A percentile compares a stretch with the other conserved stretches of the same genome.
phyloP scores from a whole-genome alignment of 441 rosid genomes.

The Biscutella laevigata region DNA sequence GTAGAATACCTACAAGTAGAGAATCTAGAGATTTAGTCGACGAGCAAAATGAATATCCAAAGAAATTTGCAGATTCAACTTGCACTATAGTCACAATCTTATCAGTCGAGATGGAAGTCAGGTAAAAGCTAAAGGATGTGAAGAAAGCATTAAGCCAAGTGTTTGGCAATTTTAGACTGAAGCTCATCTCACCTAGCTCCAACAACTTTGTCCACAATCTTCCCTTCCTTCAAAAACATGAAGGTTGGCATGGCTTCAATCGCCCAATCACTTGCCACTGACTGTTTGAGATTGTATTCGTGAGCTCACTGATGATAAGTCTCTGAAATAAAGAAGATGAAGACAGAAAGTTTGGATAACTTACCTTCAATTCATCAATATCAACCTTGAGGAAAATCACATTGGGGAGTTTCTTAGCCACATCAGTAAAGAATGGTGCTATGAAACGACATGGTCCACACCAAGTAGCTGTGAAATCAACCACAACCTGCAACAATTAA shows the following conservation, averaged over 20 bases:
- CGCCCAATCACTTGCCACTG: conserved; percentile 73
- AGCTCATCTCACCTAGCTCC: conserved; percentile 85
- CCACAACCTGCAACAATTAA: conserved; percentile 43
- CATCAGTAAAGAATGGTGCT: conserved; percentile 61
- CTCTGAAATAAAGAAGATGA: too few relatives aligned
- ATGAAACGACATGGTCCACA: conserved; percentile 88
- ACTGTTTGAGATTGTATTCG: conserved; percentile 31
- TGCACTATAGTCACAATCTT: too few relatives aligned
- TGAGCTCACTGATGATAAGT: not conserved
- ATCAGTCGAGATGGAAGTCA: too few relatives aligned
- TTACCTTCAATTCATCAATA: conserved; percentile 76
- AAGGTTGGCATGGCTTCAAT: conserved; percentile 91
- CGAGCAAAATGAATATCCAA: too few relatives aligned
- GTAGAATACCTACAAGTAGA: too few relatives aligned
- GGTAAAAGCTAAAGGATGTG: too few relatives aligned
- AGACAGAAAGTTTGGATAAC: not conserved
- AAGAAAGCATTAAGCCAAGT: conserved; percentile 39
- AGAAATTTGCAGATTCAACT: too few relatives aligned
- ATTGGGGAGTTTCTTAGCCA: conserved; percentile 59
- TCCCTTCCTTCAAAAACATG: conserved; percentile 70
- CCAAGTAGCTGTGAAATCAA: conserved; percentile 92
- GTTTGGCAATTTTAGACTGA: conserved; percentile 54
- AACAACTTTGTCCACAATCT: conserved; percentile 66
- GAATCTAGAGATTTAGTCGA: too few relatives aligned
- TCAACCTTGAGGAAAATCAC: conserved; percentile 80